A percentile compares a stretch with the other conserved stretches of the same genome.
These are phyloP conservation scores for Spergularia azorica DNA, from an alignment of 179 eudicot genomes.

Conservation along the genomic window DNA sequence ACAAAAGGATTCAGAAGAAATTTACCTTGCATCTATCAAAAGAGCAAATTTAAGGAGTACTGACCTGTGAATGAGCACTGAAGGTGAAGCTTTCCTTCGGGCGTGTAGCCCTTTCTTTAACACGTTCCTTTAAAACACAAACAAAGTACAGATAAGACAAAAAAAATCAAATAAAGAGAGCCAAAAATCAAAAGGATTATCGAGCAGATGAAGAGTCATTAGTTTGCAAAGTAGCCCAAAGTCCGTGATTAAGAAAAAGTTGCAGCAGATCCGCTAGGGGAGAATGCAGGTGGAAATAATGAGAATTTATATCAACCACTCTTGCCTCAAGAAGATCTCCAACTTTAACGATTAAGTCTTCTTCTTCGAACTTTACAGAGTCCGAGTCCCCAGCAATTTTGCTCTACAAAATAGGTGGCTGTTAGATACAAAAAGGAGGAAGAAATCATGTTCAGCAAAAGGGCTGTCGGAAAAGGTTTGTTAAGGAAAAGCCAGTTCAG, in stretches of 20 bases:
- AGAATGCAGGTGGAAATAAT: conserved; percentile 1
- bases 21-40: conserved; percentile 5
- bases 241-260: conserved; percentile 1
- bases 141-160: conserved; percentile 13
- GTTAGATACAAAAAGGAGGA: conserved; percentile 1
- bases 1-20: conserved; percentile 2
- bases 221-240: not conserved
- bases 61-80: conserved; percentile 66
- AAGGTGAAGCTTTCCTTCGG: conserved; percentile 58
- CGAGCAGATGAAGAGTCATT: not conserved
- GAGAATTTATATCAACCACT: conserved; percentile 6
- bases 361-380: conserved; percentile 60
- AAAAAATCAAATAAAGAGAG: not conserved
- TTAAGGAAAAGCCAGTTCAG: too few relatives aligned
- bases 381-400: conserved; percentile 74
- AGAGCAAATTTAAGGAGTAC: conserved; percentile 13
- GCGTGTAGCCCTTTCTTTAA: conserved; percentile 61
- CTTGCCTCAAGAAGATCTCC: conserved; percentile 92
- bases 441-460: not conserved
- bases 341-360: conserved; percentile 87
- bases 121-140: conserved; percentile 40
- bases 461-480: not conserved
- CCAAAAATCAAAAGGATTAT: not conserved
- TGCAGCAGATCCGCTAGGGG: not conserved
- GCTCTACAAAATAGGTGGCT: conserved; percentile 44